phyloP scores from a whole-genome alignment of 2,329 filamentous ascomycete species.

The Botryotinia narcissicola region DNA sequence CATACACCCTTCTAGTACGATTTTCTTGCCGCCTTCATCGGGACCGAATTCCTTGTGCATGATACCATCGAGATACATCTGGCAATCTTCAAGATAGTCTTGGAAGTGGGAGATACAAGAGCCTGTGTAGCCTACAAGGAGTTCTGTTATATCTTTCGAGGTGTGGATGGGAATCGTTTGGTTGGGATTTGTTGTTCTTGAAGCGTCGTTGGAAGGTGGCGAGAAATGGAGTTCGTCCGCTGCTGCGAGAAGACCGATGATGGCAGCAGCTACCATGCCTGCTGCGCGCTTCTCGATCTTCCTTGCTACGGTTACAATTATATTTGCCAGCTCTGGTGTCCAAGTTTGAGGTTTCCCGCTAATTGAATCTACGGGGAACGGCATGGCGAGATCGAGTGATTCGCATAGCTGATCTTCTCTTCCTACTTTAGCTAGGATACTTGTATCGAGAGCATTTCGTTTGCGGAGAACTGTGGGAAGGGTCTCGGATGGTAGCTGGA shows the following conservation, averaged over 20 bases:
- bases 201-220: not conserved
- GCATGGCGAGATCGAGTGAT: not conserved
- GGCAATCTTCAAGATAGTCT: constrained; percentile 67
- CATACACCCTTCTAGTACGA: constrained; percentile 55
- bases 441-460: constrained; percentile 41
- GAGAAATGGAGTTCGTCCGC: constrained; percentile 59
- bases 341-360: constrained; percentile 47
- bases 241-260: constrained; percentile 65
- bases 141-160: constrained; percentile 45
- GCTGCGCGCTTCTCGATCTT: constrained; percentile 71
- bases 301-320: constrained; percentile 65
- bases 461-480: constrained; percentile 29
- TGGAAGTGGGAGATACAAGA: constrained; percentile 80
- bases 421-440: constrained; percentile 3
- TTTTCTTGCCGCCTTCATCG: constrained; percentile 39
- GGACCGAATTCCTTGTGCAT: constrained; percentile 44
- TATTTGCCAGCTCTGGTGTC: constrained; percentile 57
- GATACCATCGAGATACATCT: constrained; percentile 62
- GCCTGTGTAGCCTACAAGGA: constrained; percentile 77
- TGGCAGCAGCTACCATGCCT: constrained; percentile 70
- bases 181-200: not conserved
- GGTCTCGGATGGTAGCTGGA: constrained; percentile 23
- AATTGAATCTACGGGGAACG: not conserved
- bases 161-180: not conserved
- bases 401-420: not conserved